Base-by-base conservation (phyloP, 148 eudicot genomes). In the Silene uniflora region DNA sequence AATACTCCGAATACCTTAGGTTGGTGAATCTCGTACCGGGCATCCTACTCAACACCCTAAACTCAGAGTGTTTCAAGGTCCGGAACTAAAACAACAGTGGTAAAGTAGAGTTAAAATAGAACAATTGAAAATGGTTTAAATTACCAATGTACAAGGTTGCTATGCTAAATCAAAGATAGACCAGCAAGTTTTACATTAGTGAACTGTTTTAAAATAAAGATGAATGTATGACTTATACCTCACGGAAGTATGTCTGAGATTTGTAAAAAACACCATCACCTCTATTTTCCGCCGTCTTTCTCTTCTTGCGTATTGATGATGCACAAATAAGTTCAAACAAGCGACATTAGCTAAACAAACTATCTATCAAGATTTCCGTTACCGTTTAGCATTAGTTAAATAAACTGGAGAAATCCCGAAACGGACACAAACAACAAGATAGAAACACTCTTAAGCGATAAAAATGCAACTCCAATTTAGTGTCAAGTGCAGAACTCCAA, bases 11-110 rank as follows among this genome's bases (percentile, higher is more conserved):
- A 29, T 86, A 89, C 98, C 98, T 95, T 91, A 61, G 90, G 87
- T 88, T 92, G 90, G 84, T 97, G 86, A 65, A 95, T 92, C 84
- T 95, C 98, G 67, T 95, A 95, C 83, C 78, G 67, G 87, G 86
- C 44, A 67, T 86, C 75, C 90, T 78, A 19, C 81, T 85, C 81
- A 95, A 81, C 76, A 92, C 89, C 84, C 81, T 84, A 73, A 89
- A 95, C 13, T 88, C 82, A n/a, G 35, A 90, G 83, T 1, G 93
- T 88, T 84, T 95, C 98, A 62, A 95, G 91, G 81, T 95, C 93
- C 32, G 98, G 98, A 80, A 95, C 97, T 91, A 80, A 25, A 59
- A 80, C 18, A 23, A 73, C 76, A 69, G 49, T 73, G 62, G 7
- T 14, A 32, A n/a, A n/a, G 27, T 35, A 73, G 60, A 46, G 8